Percentiles rank a stretch among this genome's conserved stretches.
Evolutionary conservation across 306 rosid genomes (phyloP).

Genomic region (Acacia melanoxylon): DNA sequence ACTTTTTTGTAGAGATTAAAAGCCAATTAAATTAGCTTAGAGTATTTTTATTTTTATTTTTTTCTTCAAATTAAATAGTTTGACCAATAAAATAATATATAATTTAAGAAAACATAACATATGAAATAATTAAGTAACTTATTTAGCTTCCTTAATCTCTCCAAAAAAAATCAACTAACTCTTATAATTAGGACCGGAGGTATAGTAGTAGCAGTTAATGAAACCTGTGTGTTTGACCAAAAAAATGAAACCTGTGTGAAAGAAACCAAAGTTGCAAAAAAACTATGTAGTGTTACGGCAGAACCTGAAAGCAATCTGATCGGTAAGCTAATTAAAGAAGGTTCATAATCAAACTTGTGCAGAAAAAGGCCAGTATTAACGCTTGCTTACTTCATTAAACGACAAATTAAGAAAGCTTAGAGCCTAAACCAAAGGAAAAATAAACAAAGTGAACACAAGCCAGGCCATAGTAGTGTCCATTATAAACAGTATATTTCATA

Average conservation of each 20-base stretch:
- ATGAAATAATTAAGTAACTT: too few relatives aligned
- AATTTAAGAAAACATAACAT: too few relatives aligned
- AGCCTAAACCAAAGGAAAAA: slow-evolving; percentile 8
- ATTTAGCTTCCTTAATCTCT: too few relatives aligned
- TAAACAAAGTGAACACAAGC: slow-evolving; percentile 39
- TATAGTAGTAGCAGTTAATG: too few relatives aligned
- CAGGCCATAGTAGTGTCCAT: slow-evolving; percentile 12
- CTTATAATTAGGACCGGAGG: too few relatives aligned
- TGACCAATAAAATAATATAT: too few relatives aligned
- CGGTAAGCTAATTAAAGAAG: slow-evolving; percentile 30
- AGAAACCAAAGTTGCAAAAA: neutral
- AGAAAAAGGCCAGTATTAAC: slow-evolving; percentile 31
- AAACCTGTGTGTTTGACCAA: neutral
- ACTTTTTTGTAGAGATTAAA: too few relatives aligned
- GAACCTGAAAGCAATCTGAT: slow-evolving; percentile 34
- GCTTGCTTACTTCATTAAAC: slow-evolving; percentile 1
- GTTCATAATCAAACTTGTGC: slow-evolving; percentile 42
- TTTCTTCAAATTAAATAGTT: too few relatives aligned
- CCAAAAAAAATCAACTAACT: too few relatives aligned
- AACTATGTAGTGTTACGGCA: neutral
- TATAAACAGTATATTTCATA: slow-evolving; percentile 34
- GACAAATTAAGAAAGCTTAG: slow-evolving; percentile 23
- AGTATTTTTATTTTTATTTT: too few relatives aligned
- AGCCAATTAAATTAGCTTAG: too few relatives aligned
- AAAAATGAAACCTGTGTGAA: neutral